A percentile compares a stretch with the other conserved stretches of the same genome.
phyloP scores from a whole-genome alignment of 306 rosid genomes.

The Sicyos baderoa region DNA sequence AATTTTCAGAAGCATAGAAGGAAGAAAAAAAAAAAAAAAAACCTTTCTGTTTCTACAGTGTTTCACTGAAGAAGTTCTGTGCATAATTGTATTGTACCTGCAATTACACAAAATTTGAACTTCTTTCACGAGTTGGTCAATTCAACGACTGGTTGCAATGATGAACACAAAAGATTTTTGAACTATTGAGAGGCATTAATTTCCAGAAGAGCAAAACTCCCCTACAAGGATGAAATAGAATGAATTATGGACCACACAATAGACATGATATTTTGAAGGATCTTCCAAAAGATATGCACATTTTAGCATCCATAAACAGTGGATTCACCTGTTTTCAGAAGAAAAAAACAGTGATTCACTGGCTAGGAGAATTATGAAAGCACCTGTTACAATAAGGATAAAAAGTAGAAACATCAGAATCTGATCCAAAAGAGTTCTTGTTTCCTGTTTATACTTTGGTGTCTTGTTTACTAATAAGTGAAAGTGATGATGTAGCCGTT shows the following conservation, averaged over 20 bases:
- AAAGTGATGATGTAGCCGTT: neutral
- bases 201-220: too few species aligned
- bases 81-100: constrained; percentile 57
- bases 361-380: constrained; percentile 67
- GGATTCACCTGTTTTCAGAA: constrained; percentile 37
- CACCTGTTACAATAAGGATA: constrained; percentile 67
- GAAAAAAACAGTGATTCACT: constrained; percentile 38
- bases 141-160: neutral
- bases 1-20: constrained; percentile 40
- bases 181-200: neutral
- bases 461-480: constrained; percentile 35
- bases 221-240: constrained; percentile 71
- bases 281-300: constrained; percentile 76
- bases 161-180: neutral
- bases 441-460: constrained; percentile 22
- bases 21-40: constrained; percentile 30
- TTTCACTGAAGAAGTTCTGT: constrained; percentile 65
- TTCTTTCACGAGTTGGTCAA: constrained; percentile 9
- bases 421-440: constrained; percentile 56
- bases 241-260: constrained; percentile 55
- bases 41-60: constrained; percentile 58
- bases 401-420: constrained; percentile 61
- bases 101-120: constrained; percentile 28
- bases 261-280: constrained; percentile 59
- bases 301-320: constrained; percentile 69